Conservation (phyloP, 1,139 yeast species). For the Kluyveromyces sp. region DNA sequence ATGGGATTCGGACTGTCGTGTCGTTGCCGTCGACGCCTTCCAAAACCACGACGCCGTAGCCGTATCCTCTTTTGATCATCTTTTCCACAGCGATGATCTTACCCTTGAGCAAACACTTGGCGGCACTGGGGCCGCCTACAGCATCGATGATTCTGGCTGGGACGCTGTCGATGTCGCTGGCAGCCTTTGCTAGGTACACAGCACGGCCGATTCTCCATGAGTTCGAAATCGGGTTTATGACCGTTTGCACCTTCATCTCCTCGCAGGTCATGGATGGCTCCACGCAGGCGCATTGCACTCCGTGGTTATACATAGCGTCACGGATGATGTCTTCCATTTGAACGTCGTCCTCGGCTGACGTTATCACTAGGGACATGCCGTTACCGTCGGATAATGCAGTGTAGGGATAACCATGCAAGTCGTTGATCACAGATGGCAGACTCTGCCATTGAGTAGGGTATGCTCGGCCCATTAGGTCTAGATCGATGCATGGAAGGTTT, state of each 20-base stretch:
- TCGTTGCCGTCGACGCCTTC: constrained; percentile 43
- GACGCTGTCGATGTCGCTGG: constrained; percentile 33
- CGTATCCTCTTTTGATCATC: constrained; percentile 39
- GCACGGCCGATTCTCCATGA: constrained; percentile 47
- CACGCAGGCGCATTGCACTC: constrained; percentile 37
- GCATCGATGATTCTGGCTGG: constrained; percentile 37
- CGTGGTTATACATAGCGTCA: constrained; percentile 38
- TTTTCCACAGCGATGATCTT: constrained; percentile 41
- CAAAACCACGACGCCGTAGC: constrained; percentile 41
- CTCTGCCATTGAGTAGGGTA: constrained; percentile 41
- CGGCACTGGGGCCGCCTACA: constrained; percentile 34
- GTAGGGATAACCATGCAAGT: constrained; percentile 31
- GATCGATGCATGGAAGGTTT: constrained; percentile 36
- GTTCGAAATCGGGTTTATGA: constrained; percentile 35
- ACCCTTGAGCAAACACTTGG: constrained; percentile 37
- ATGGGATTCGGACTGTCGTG: constrained; percentile 85
- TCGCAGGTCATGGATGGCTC: constrained; percentile 33
- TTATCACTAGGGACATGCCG: constrained; percentile 37
- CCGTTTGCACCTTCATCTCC: constrained; percentile 26
- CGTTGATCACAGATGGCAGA: constrained; percentile 30
- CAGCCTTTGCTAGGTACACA: constrained; percentile 35
- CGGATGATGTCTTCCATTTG: constrained; percentile 37
- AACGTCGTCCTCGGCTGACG: constrained; percentile 33
- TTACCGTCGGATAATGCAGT: constrained; percentile 41
- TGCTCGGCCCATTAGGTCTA: constrained; percentile 44